phyloP scores from a whole-genome alignment of 495 filamentous ascomycete species.

The Penicillium odoratum region DNA sequence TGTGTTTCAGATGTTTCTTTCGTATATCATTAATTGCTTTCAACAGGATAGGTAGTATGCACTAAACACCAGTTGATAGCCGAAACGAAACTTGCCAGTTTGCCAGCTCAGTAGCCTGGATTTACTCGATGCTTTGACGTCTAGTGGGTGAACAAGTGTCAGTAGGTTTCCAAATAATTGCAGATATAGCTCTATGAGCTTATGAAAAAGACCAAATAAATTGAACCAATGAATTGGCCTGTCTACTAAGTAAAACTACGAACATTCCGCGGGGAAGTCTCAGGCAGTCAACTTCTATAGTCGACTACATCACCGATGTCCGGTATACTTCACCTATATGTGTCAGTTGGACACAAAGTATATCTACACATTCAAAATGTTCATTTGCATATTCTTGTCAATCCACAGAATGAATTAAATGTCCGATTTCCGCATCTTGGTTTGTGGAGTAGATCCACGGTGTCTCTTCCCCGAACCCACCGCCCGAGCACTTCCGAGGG shows the following conservation, averaged over 20 bases:
- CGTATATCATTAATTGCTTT: background rate
- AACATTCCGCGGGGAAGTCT: slow-evolving; percentile 10
- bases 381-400: too few relatives aligned
- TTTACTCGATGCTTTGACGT: too few relatives aligned
- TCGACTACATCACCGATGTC: background rate
- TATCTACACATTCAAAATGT: too few relatives aligned
- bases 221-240: too few relatives aligned
- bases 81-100: background rate
- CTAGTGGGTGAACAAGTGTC: too few relatives aligned
- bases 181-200: too few relatives aligned
- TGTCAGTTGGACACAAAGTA: too few relatives aligned
- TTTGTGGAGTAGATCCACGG: slow-evolving; percentile 29
- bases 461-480: slow-evolving; percentile 32
- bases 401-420: background rate
- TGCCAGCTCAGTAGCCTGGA: background rate
- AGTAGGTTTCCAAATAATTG: too few relatives aligned
- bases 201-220: too few relatives aligned
- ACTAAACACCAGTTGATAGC: too few relatives aligned
- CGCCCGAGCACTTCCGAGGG: slow-evolving; percentile 50
- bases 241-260: background rate
- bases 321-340: too few relatives aligned
- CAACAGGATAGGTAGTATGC: background rate
- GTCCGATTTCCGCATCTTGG: slow-evolving; percentile 4
- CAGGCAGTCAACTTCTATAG: slow-evolving; percentile 8
- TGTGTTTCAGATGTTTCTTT: background rate